Base-by-base conservation (phyloP, 1,284 basidiomycete genomes). In the Phenoliferia sp. region DNA sequence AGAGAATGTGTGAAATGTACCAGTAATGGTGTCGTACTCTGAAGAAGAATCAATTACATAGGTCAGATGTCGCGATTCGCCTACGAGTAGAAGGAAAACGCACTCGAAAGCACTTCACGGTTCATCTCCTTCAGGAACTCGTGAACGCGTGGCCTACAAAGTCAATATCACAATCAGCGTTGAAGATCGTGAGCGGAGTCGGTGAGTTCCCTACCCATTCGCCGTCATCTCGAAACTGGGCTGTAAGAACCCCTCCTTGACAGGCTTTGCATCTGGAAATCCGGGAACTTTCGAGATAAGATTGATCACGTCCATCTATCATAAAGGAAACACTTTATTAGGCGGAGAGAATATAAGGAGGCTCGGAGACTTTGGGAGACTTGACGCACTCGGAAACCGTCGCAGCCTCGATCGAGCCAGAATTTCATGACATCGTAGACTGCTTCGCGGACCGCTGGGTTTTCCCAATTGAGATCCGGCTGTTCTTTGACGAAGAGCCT, bases 401-500 rank as follows among this genome's bases (percentile, higher is more conserved):
- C 86, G 67, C 87, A 87, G 5, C 89, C 88, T 10, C 85, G 81
- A 66, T 87, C 83, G 31, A 87, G 82, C 89, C 89, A 92, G 79
- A 89, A 91, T 36, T 80, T 78, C 83, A 91, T 87, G 48, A 86
- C 79, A 54, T 86, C 84, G 31, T 90, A 67, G 7, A 70, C 58
- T 0, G 65, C 63, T 16, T 35, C 29, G 32, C 86, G 80, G 16
- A 88, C 85, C 44, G 83, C 83, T 0, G 83, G 82, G 75, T 88
- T 87, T 55, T 88, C 85, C 89, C 88, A 91, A 78, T 92, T 90
- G 36, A 90, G 79, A 77, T 91, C 90, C 0, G 89, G 90, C 79
- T 90, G 90, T 70, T 87, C 84, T 16, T 81, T 76, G 70, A 86
- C 82, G 78, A 86, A 91, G 10, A 90, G 76, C 78, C 90, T 88